A percentile compares a stretch with the other conserved stretches of the same genome.
Conservation (phyloP, 106 monocot genomes). For the Dendrobium chrysotoxum region DNA sequence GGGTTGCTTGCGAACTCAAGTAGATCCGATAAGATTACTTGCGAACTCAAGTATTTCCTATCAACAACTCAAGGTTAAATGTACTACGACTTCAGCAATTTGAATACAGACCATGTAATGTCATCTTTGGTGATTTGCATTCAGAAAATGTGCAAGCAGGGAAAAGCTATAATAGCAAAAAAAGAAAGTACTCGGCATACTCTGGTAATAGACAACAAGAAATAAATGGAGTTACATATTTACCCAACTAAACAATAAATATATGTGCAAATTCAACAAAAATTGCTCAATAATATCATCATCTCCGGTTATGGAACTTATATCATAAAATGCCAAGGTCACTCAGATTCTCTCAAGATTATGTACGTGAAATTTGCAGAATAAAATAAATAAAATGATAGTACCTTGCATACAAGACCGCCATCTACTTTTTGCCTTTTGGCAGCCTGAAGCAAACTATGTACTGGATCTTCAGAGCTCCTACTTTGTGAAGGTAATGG, state of each 20-base stretch:
- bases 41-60: too few species aligned
- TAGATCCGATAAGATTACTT: too few species aligned
- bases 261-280: neutral
- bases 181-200: neutral
- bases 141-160: neutral
- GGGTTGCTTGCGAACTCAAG: too few species aligned
- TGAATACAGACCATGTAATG: neutral
- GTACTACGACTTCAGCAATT: neutral
- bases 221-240: neutral
- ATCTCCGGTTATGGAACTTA: neutral
- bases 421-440: conserved; percentile 86
- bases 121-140: neutral
- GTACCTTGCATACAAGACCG: conserved; percentile 52
- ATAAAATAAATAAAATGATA: neutral
- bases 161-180: neutral
- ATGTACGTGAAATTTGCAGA: neutral
- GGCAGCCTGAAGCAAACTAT: conserved; percentile 45
- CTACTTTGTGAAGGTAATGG: conserved; percentile 17
- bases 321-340: neutral
- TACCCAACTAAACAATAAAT: neutral
- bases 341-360: neutral
- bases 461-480: conserved; percentile 21
- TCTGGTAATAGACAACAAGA: neutral
- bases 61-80: neutral
- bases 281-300: neutral